Percentiles rank a stretch among this genome's conserved stretches.
These are phyloP conservation scores for Scedosporium minutisporum DNA, from an alignment of 2,329 filamentous ascomycete species.

Conservation along the genomic window DNA sequence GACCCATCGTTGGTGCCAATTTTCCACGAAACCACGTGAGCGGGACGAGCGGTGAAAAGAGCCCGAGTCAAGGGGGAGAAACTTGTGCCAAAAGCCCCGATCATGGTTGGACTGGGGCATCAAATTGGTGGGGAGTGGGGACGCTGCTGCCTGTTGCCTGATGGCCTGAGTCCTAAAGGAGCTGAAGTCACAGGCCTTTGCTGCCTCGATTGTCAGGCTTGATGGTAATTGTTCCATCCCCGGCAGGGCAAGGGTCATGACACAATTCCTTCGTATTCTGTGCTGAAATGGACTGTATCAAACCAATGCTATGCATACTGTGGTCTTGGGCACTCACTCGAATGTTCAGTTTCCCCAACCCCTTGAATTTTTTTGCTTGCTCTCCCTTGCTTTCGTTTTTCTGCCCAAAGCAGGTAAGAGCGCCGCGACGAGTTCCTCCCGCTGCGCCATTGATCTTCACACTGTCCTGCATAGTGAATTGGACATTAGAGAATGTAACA, in stretches of 20 bases:
- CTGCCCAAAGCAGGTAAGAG: too few species aligned
- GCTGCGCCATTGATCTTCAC: too few species aligned
- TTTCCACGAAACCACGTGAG: slow-evolving; percentile 34
- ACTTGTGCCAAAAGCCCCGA: too few species aligned
- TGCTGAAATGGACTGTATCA: neutral
- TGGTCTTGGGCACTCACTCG: too few species aligned
- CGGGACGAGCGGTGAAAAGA: neutral
- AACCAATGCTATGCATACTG: too few species aligned
- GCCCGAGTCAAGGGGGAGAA: neutral
- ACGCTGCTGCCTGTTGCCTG: slow-evolving; percentile 5
- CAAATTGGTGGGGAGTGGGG: neutral
- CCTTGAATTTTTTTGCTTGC: neutral
- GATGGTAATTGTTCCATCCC: neutral
- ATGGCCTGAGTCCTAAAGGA: neutral
- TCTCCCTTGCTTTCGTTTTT: neutral
- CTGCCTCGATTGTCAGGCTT: neutral
- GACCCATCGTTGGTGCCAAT: slow-evolving; percentile 17
- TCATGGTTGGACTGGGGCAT: too few species aligned
- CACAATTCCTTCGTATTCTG: neutral
- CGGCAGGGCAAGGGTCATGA: neutral
- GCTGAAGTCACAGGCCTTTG: neutral
- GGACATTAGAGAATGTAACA: too few species aligned
- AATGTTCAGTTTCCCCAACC: neutral
- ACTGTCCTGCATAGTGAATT: too few species aligned
- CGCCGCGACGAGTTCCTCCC: too few species aligned